A percentile compares a stretch with the other conserved stretches of the same genome.
These are phyloP conservation scores for Martensiomyces pterosporus DNA, from an alignment of 192 early-diverging fungal genomes.

Conservation along the genomic window DNA sequence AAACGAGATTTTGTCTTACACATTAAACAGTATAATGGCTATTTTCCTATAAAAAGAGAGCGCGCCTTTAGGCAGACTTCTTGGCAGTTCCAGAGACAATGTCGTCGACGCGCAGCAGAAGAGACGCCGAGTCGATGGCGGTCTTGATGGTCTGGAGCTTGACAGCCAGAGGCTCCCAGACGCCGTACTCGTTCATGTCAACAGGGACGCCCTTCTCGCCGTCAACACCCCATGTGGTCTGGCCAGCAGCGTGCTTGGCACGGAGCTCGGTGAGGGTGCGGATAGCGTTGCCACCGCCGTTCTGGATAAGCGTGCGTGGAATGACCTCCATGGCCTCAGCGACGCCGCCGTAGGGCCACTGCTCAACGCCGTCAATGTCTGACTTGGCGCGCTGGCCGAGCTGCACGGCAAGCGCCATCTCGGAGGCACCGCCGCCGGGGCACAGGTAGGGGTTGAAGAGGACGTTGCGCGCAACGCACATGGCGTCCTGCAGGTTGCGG, in stretches of 20 bases:
- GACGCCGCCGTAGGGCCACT: conserved; percentile 95
- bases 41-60: too few relatives aligned
- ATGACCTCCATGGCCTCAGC: conserved; percentile 97
- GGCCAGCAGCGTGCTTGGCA: conserved; percentile 89
- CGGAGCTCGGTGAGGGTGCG: conserved; percentile 88
- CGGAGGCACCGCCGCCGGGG: conserved; percentile 97
- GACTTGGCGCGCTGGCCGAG: conserved; percentile 86
- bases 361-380: conserved; percentile 78
- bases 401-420: conserved; percentile 93
- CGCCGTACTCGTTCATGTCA: conserved; percentile 96
- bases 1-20: too few relatives aligned
- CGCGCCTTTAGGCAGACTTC: too few relatives aligned
- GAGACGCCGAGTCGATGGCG: conserved; percentile 90
- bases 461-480: conserved; percentile 97
- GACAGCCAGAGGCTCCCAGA: conserved; percentile 99
- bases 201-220: conserved; percentile 86
- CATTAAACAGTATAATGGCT: too few relatives aligned
- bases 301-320: conserved; percentile 96
- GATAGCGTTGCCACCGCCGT: conserved; percentile 99
- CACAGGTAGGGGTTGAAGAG: conserved; percentile 90
- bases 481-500: conserved; percentile 98
- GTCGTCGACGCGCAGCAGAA: conserved; percentile 88
- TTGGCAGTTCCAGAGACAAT: conserved; percentile 75
- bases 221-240: conserved; percentile 93
- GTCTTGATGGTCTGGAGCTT: conserved; percentile 99